phyloP scores from a whole-genome alignment of 805 yeast species.

The Myxozyma mucilagina region DNA sequence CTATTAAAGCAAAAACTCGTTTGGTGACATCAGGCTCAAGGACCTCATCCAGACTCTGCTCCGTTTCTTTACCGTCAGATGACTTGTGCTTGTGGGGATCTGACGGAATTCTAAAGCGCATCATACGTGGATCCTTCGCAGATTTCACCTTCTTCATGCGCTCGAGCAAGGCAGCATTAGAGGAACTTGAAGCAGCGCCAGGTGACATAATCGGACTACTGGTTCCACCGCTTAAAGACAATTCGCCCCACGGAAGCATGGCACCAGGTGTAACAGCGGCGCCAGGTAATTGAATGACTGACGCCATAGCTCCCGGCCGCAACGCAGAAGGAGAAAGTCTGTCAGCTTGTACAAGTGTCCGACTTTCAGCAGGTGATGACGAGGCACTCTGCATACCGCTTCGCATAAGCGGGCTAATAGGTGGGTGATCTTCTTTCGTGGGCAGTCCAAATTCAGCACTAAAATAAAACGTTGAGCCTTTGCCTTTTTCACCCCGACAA shows the following conservation, averaged over 20 bases:
- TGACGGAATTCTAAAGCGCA: conserved; percentile 25
- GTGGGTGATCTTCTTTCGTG: conserved; percentile 31
- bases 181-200: neutral
- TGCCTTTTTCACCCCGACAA: conserved; percentile 37
- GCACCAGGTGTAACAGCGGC: neutral
- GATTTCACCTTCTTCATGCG: conserved; percentile 9
- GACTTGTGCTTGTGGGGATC: conserved; percentile 7
- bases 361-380: neutral
- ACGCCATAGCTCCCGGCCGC: conserved; percentile 15
- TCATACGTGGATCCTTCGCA: conserved; percentile 15
- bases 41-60: neutral
- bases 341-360: neutral
- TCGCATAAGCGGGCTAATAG: conserved; percentile 14
- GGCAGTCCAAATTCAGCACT: conserved; percentile 37
- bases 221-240: neutral
- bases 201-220: neutral
- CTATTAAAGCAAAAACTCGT: conserved; percentile 21
- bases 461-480: conserved; percentile 39
- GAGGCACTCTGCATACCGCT: conserved; percentile 1
- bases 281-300: neutral
- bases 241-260: conserved; percentile 10
- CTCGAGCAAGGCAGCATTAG: neutral
- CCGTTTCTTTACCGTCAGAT: neutral
- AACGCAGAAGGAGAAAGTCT: conserved; percentile 16
- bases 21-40: neutral